Percentiles rank a stretch among this genome's conserved stretches.
Conservation (phyloP, 805 yeast species). For the Yarrowia sp. region DNA sequence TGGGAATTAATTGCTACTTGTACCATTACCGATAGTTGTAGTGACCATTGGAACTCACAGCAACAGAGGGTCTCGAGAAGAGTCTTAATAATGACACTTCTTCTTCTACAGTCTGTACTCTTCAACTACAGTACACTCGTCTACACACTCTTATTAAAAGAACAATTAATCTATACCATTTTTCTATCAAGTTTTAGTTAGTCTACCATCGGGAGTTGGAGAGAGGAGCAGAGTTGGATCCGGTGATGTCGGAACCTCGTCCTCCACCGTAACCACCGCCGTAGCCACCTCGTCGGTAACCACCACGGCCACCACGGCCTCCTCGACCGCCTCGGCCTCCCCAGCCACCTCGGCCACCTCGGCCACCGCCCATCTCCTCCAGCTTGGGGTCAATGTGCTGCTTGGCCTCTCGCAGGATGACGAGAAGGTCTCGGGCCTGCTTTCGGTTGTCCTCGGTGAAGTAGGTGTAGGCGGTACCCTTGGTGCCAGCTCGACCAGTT, state of each 20-base stretch:
- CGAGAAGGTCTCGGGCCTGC: slow-evolving; percentile 88
- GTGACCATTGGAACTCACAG: no score
- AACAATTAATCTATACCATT: slow-evolving; percentile 23
- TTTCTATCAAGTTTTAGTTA: slow-evolving; percentile 27
- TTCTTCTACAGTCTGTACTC: no score
- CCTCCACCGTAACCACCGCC: slow-evolving; percentile 41
- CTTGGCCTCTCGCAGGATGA: slow-evolving; percentile 93
- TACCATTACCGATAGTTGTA: no score
- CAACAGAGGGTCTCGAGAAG: no score
- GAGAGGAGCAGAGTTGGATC: slow-evolving; percentile 54
- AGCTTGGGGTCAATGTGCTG: slow-evolving; percentile 86
- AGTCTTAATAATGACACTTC: no score
- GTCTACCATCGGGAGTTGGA: slow-evolving; percentile 51
- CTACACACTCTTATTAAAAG: neutral
- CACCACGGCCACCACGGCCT: slow-evolving; percentile 51
- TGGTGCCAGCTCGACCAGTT: slow-evolving; percentile 98
- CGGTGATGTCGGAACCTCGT: slow-evolving; percentile 44
- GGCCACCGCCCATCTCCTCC: slow-evolving; percentile 75
- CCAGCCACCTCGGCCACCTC: slow-evolving; percentile 66
- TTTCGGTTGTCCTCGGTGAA: slow-evolving; percentile 87
- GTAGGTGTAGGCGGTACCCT: slow-evolving; percentile 93
- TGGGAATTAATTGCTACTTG: no score
- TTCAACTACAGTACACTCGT: neutral
- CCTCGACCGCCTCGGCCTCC: slow-evolving; percentile 56
- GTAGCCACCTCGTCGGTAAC: slow-evolving; percentile 47